Percentiles rank a stretch among this genome's conserved stretches.
phyloP scores from a whole-genome alignment of 2,329 filamentous ascomycete genomes.

The Biscogniauxia mediterranea region DNA sequence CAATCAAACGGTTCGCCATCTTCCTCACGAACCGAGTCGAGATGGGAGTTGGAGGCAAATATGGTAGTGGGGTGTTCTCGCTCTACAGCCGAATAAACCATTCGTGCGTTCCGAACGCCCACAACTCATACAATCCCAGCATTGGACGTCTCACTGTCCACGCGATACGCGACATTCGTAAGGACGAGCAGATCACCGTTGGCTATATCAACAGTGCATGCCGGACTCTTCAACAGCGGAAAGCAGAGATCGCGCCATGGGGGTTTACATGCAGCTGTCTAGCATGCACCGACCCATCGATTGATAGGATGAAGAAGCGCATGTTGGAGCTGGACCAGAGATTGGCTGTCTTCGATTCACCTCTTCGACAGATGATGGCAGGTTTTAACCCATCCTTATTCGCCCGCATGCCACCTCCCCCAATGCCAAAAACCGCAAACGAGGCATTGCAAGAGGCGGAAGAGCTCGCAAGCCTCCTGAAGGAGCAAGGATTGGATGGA shows the following conservation, averaged over 20 bases:
- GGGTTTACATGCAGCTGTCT: slow-evolving; percentile 16
- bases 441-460: slow-evolving; percentile 12
- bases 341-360: slow-evolving; percentile 12
- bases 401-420: background rate
- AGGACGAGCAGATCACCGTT: slow-evolving; percentile 24
- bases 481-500: slow-evolving; percentile 8
- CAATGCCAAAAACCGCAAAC: background rate
- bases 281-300: slow-evolving; percentile 14
- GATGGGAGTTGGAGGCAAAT: slow-evolving; percentile 10
- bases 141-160: slow-evolving; percentile 22
- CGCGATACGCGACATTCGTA: slow-evolving; percentile 21
- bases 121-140: slow-evolving; percentile 21
- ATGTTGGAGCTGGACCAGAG: slow-evolving; percentile 17
- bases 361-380: background rate
- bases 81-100: slow-evolving; percentile 23
- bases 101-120: slow-evolving; percentile 24
- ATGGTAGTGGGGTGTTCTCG: slow-evolving; percentile 22
- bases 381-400: background rate
- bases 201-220: slow-evolving; percentile 19
- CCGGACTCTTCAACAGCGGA: slow-evolving; percentile 15
- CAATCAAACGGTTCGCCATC: slow-evolving; percentile 8
- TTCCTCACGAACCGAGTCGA: slow-evolving; percentile 17
- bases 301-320: slow-evolving; percentile 10
- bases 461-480: slow-evolving; percentile 13
- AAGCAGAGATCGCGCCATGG: slow-evolving; percentile 7